phyloP scores from a whole-genome alignment of 176 grass and related monocot species.

The Avena atlantica region DNA sequence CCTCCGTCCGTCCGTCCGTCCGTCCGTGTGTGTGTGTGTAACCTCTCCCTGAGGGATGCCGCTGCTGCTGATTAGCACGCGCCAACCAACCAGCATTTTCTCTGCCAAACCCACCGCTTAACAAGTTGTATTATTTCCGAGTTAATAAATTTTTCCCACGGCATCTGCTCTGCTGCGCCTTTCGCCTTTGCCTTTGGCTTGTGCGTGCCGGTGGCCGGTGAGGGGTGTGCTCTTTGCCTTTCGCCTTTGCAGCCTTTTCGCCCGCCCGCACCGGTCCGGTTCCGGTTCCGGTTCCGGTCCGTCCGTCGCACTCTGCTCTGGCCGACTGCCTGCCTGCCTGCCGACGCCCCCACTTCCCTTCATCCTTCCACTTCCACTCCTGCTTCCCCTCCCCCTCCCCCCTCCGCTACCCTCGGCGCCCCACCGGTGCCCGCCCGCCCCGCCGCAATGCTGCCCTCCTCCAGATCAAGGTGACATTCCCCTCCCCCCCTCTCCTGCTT shows the following conservation, averaged over 20 bases:
- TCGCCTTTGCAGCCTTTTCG: slow-evolving; percentile 54
- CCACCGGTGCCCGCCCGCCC: slow-evolving; percentile 32
- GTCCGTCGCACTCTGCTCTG: slow-evolving; percentile 3
- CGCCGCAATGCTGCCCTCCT: slow-evolving; percentile 69
- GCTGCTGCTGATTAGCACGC: slow-evolving; percentile 24
- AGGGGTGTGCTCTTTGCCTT: slow-evolving; percentile 24
- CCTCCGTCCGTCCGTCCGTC: too few relatives aligned
- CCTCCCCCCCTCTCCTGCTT: too few relatives aligned
- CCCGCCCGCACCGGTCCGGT: too few relatives aligned
- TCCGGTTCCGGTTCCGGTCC: too few relatives aligned
- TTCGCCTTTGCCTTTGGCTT: slow-evolving; percentile 23
- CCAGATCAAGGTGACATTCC: slow-evolving; percentile 55
- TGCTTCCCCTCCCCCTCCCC: neutral
- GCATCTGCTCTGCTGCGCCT: neutral
- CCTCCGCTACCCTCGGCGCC: too few relatives aligned
- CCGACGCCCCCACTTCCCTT: neutral
- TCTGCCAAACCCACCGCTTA: neutral
- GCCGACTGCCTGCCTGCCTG: slow-evolving; percentile 17
- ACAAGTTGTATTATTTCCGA: neutral
- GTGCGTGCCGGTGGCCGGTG: neutral
- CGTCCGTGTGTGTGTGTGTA: neutral
- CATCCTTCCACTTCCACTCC: neutral
- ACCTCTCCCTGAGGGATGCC: neutral
- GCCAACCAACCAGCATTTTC: slow-evolving; percentile 5
- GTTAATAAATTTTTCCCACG: neutral